These are phyloP conservation scores for Mycothermus thermophilus DNA, from an alignment of 495 filamentous ascomycete genomes.

Conservation along the genomic window DNA sequence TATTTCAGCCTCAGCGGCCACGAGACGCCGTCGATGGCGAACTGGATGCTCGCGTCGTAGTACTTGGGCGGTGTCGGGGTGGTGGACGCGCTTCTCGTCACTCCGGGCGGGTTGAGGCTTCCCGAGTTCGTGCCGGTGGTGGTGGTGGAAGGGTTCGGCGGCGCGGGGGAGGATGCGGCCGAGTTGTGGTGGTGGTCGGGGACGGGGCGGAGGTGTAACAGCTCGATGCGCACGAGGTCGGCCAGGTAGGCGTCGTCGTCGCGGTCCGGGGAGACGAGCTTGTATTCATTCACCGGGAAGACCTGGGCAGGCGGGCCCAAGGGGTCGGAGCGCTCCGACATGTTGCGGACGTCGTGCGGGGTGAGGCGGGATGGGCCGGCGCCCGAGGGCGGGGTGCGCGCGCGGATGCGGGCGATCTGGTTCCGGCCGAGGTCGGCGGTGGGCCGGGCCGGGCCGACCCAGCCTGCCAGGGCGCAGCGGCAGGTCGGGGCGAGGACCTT, in stretches of 20 bases:
- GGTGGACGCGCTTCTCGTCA: no score
- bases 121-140: conserved; percentile 1
- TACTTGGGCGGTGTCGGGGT: no score
- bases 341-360: conserved; percentile 40
- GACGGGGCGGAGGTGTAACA: conserved; percentile 37
- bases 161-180: not conserved
- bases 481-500: conserved; percentile 68
- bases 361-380: no score
- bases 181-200: conserved; percentile 9
- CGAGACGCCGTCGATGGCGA: conserved; percentile 49
- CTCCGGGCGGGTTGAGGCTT: conserved; percentile 16
- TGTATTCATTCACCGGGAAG: conserved; percentile 50
- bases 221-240: conserved; percentile 51
- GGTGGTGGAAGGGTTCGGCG: not conserved
- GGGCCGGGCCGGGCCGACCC: conserved; percentile 55
- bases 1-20: conserved; percentile 49
- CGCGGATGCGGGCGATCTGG: conserved; percentile 48
- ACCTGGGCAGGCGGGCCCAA: conserved; percentile 42
- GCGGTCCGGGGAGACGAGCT: conserved; percentile 37
- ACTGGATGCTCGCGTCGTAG: conserved; percentile 51
- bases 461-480: conserved; percentile 50
- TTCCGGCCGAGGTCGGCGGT: conserved; percentile 45
- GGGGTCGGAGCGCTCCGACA: conserved; percentile 48
- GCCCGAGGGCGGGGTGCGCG: conserved; percentile 31
- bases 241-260: conserved; percentile 28